Evolutionary conservation across 2,329 filamentous ascomycete genomes (phyloP), one percentile per base, ranked within the genome.

Genomic region (Samsoniella hepiali): DNA sequence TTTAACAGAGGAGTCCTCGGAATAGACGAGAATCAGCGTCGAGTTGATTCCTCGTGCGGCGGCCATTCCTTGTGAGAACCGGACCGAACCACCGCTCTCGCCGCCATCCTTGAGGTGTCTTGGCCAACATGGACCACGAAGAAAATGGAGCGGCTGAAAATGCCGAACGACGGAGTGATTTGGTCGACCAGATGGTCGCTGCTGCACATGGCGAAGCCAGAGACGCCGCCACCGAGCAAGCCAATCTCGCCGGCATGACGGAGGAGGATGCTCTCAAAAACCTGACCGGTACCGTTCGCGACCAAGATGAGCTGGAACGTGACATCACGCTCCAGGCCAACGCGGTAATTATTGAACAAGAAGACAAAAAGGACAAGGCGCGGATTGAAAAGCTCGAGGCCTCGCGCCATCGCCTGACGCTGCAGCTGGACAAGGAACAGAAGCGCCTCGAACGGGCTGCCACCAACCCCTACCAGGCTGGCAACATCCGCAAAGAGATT

Each of bases 281-380:
- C 50, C 77, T 93, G 47, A 87, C 89, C 5, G 84, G 87, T 58
- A 83, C 88, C 64, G 86, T 95, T 29, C 87, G 91, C 63, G 88
- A 97, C 70, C 94, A 98, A 74, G 89, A 93, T 77, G 93, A 97
- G 64, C 79, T 98, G 27, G 94, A 97, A 75, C 85, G 92, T 66
- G 93, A 97, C 71, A 96, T 98, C 67, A 84, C 84, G 1, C 73
- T 81, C 17, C 83, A 89, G 68, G 87, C 86, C 4, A 87, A 83
- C 62, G 77, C 82, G 22, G 84, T 82, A 0, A 74, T 89, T 62
- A 83, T 83, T 51, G 85, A 88, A 62, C 82, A 82, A 47, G 87
- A 89, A 66, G 85, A 89, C 68, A 84, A 85, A 69, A 82, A 82
- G 66, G 87, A 89, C 62, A 78, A 83, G 68, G 86, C 83, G 63